phyloP scores from a whole-genome alignment of 495 filamentous ascomycete species.

The Parathielavia appendiculata region DNA sequence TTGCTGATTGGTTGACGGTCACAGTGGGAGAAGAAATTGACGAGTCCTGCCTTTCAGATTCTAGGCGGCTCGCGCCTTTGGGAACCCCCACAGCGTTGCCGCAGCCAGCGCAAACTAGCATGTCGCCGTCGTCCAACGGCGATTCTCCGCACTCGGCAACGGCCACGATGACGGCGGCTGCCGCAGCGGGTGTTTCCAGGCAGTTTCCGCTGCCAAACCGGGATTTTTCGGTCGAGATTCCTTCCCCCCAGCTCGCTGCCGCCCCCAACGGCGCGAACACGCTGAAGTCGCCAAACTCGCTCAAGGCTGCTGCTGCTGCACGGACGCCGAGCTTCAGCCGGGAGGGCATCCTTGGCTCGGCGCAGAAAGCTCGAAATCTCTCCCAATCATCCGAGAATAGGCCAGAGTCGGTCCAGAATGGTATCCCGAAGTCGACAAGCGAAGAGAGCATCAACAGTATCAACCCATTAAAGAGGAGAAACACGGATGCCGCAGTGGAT shows the following conservation, averaged over 20 bases:
- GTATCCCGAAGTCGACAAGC: conserved; percentile 42
- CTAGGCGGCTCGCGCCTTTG: conserved; percentile 6
- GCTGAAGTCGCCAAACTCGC: conserved; percentile 47
- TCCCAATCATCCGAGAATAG: conserved; percentile 49
- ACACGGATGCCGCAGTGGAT: conserved; percentile 59
- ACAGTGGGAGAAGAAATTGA: neutral
- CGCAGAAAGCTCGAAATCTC: conserved; percentile 51
- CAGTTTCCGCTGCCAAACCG: conserved; percentile 42
- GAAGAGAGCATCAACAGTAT: conserved; percentile 49
- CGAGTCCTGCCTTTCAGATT: neutral
- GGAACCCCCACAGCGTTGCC: neutral
- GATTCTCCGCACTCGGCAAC: conserved; percentile 45
- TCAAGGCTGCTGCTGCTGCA: conserved; percentile 34
- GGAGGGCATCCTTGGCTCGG: conserved; percentile 54
- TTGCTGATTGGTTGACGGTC: conserved; percentile 10
- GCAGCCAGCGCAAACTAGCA: conserved; percentile 20
- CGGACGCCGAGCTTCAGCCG: conserved; percentile 49
- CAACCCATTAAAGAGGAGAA: conserved; percentile 58
- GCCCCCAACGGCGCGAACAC: conserved; percentile 39
- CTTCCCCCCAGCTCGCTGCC: conserved; percentile 39
- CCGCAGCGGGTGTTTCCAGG: conserved; percentile 34
- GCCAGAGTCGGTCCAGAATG: conserved; percentile 37
- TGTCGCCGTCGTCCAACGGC: conserved; percentile 49
- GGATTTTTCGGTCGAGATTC: conserved; percentile 47
- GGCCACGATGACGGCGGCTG: conserved; percentile 34